These are phyloP conservation scores for Sphagnum contortum DNA, from an alignment of 225 moss, liverwort and hornwort species.

Conservation along the genomic window DNA sequence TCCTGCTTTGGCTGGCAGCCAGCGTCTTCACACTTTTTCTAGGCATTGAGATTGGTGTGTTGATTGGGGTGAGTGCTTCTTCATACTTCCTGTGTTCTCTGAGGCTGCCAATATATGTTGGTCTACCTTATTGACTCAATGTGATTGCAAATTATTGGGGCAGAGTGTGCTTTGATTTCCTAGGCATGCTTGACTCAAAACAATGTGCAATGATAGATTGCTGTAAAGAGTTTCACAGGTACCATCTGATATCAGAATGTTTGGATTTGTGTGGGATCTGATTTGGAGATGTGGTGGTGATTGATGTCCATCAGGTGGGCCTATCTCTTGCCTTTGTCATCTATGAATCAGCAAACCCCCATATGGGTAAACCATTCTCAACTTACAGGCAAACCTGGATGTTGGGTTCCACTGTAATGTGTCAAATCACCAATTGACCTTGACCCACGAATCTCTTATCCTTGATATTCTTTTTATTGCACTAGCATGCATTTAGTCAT, in stretches of 20 bases:
- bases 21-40: slow-evolving; percentile 61
- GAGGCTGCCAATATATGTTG: not conserved
- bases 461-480: no score
- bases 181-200: no score
- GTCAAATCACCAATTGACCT: no score
- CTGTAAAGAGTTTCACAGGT: no score
- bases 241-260: no score
- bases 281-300: not conserved
- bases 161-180: no score
- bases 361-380: slow-evolving; percentile 52
- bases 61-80: slow-evolving; percentile 53
- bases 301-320: slow-evolving; percentile 37
- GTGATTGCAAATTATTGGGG: not conserved
- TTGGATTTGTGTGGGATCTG: no score
- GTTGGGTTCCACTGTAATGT: no score
- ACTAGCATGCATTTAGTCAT: no score
- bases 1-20: slow-evolving; percentile 64
- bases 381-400: no score
- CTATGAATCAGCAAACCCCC: slow-evolving; percentile 94
- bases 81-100: not conserved
- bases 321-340: slow-evolving; percentile 90
- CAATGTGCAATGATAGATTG: no score
- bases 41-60: slow-evolving; percentile 83
- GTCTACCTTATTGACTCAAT: not conserved
- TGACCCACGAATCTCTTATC: no score